These are phyloP conservation scores for Diaporthe citri DNA, from an alignment of 2,329 filamentous ascomycete species.

Conservation along the genomic window DNA sequence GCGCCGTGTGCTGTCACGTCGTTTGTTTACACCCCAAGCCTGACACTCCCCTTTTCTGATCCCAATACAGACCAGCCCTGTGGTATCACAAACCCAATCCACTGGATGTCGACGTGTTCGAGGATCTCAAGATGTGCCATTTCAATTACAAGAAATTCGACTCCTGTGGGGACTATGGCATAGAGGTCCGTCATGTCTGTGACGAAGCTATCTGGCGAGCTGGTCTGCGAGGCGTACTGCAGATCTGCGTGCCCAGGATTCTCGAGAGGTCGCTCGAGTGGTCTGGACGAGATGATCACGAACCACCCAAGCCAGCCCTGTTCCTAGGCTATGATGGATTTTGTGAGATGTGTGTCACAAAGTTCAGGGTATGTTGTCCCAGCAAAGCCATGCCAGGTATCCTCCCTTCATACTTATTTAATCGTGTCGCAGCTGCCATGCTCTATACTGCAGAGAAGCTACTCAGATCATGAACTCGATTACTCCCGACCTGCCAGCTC, in stretches of 20 bases:
- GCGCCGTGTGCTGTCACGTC: background rate
- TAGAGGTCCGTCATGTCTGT: conserved; percentile 35
- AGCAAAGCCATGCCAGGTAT: background rate
- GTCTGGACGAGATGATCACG: conserved; percentile 28
- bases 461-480: conserved; percentile 29
- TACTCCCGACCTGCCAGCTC: background rate
- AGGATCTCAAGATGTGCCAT: conserved; percentile 37
- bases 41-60: background rate
- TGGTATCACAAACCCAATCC: background rate
- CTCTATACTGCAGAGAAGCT: background rate
- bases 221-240: conserved; percentile 31
- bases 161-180: conserved; percentile 35
- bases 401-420: background rate
- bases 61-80: background rate
- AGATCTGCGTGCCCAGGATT: conserved; percentile 32
- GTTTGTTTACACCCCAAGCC: background rate
- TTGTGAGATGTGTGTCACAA: conserved; percentile 33
- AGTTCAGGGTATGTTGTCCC: conserved; percentile 31
- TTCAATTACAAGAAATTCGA: conserved; percentile 35
- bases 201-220: conserved; percentile 24
- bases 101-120: no score
- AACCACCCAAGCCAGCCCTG: conserved; percentile 1
- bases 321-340: conserved; percentile 36
- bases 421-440: conserved; percentile 20
- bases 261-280: conserved; percentile 24